Conservation (phyloP, 2,329 filamentous ascomycete species). For the Emmonsiellopsis sp. region DNA sequence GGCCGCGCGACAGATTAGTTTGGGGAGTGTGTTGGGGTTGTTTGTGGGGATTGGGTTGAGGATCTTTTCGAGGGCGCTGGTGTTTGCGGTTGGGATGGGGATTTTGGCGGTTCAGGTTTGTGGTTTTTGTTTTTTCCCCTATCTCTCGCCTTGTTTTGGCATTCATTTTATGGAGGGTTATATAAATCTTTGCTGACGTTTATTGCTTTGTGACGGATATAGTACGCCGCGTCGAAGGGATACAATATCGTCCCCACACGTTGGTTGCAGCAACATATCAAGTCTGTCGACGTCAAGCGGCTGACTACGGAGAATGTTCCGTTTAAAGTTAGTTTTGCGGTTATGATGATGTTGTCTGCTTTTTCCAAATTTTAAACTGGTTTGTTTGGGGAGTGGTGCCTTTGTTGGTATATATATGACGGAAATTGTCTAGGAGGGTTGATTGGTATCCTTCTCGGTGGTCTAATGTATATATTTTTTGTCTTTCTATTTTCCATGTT, state of each 20-base stretch:
- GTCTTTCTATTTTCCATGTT: slow-evolving; percentile 1
- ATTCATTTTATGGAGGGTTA: background rate
- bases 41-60: slow-evolving; percentile 34
- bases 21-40: slow-evolving; percentile 37
- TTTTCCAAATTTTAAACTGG: slow-evolving; percentile 31
- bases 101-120: slow-evolving; percentile 36
- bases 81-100: slow-evolving; percentile 34
- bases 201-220: background rate
- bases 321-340: slow-evolving; percentile 39
- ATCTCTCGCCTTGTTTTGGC: background rate
- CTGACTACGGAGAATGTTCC: slow-evolving; percentile 31
- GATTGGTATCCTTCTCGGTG: slow-evolving; percentile 2
- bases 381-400: background rate
- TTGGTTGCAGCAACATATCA: slow-evolving; percentile 32
- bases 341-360: slow-evolving; percentile 35
- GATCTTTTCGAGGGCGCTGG: slow-evolving; percentile 35
- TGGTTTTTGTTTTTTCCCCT: background rate
- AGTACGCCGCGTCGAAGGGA: slow-evolving; percentile 38
- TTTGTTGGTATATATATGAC: background rate
- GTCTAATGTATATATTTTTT: slow-evolving; percentile 10
- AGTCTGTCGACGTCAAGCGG: slow-evolving; percentile 29
- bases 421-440: background rate
- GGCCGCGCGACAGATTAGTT: slow-evolving; percentile 35
- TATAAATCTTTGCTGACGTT: background rate
- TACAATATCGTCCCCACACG: slow-evolving; percentile 36